These are phyloP conservation scores for Evernia prunastri DNA, from an alignment of 495 filamentous ascomycete genomes.

Conservation along the genomic window DNA sequence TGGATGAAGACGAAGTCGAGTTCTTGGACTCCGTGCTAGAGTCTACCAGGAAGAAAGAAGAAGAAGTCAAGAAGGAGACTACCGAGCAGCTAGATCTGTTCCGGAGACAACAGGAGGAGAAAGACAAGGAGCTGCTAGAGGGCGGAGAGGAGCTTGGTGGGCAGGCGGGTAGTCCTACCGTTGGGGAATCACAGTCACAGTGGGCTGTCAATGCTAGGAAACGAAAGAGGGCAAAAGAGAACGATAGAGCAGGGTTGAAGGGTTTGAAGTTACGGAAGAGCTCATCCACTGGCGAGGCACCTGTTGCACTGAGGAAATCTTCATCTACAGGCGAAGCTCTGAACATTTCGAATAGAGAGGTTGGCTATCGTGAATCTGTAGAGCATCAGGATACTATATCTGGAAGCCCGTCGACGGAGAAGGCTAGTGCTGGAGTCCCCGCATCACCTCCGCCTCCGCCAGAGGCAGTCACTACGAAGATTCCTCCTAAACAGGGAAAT, in stretches of 20 bases:
- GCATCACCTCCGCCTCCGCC: not conserved
- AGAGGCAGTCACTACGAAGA: not conserved
- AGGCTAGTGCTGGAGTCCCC: not conserved
- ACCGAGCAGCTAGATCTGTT: conserved; percentile 66
- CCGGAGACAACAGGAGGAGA: conserved; percentile 59
- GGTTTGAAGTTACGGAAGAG: conserved; percentile 55
- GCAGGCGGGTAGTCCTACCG: conserved; percentile 26
- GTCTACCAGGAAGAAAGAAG: conserved; percentile 63
- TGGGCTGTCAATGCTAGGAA: conserved; percentile 53
- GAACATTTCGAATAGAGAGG: not conserved
- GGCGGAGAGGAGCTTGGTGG: conserved; percentile 29
- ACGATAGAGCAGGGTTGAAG: conserved; percentile 39
- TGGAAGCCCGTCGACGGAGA: not conserved
- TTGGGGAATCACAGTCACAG: conserved; percentile 45
- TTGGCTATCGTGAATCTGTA: not conserved
- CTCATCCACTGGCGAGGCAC: conserved; percentile 28
- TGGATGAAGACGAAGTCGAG: conserved; percentile 91
- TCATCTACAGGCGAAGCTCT: conserved; percentile 19
- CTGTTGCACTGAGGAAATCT: not conserved
- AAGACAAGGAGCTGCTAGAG: conserved; percentile 46
- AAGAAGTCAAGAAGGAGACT: conserved; percentile 64
- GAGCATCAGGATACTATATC: not conserved
- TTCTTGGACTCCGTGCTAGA: conserved; percentile 77
- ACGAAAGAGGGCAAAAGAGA: conserved; percentile 52
- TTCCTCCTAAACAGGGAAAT: not conserved